phyloP scores from a whole-genome alignment of 163 green algal genomes.

The Chlorella variabilis region DNA sequence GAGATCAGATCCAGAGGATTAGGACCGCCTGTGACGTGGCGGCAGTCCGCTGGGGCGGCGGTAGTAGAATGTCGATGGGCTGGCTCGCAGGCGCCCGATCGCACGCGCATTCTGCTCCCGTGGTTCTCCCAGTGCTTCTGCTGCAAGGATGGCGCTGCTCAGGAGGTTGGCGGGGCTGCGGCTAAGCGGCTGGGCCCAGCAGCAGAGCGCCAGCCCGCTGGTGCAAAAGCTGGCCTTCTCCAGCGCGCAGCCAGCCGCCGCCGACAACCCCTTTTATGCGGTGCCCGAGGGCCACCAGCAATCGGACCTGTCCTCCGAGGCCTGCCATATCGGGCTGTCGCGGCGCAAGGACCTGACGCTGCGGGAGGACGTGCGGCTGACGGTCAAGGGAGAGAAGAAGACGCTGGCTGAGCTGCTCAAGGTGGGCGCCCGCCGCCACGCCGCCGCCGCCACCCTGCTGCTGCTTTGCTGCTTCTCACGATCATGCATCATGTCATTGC shows the following conservation, averaged over 20 bases:
- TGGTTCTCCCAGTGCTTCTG: not conserved
- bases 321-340: constrained; percentile 81
- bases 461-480: not conserved
- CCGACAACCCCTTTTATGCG: constrained; percentile 16
- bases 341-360: constrained; percentile 83
- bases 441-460: not conserved
- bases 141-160: constrained; percentile 2
- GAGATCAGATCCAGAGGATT: no score
- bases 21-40: no score
- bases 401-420: constrained; percentile 73
- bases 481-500: not conserved
- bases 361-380: constrained; percentile 62
- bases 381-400: constrained; percentile 42
- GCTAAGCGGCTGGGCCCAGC: not conserved
- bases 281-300: constrained; percentile 78
- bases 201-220: constrained; percentile 8
- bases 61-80: no score
- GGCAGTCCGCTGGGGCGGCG: no score
- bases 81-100: no score
- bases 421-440: constrained; percentile 38
- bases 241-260: constrained; percentile 15
- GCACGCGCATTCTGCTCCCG: not conserved
- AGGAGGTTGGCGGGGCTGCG: not conserved
- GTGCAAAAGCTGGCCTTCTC: not conserved
- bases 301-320: constrained; percentile 70